Conservation (phyloP, 257 asterid species). For the Marsdenia floribunda region DNA sequence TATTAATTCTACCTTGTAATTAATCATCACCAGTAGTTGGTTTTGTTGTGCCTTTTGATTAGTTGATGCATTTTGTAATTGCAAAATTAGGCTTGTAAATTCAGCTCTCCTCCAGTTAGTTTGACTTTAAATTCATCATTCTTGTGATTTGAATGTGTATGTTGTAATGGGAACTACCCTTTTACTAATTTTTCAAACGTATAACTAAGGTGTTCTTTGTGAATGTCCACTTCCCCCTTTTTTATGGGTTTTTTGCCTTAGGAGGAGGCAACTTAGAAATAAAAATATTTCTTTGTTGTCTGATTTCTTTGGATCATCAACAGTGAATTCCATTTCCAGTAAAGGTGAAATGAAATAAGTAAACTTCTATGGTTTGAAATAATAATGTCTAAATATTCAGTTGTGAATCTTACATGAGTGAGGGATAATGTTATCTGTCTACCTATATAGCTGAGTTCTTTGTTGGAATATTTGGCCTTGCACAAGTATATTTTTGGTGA, state of each 20-base stretch:
- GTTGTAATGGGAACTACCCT: background rate
- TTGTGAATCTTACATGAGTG: background rate
- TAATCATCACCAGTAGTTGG: background rate
- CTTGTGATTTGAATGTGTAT: background rate
- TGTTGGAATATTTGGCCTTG: background rate
- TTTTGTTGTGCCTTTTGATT: background rate
- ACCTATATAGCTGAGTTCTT: background rate
- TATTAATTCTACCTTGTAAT: background rate
- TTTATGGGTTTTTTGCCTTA: background rate
- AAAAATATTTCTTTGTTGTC: background rate
- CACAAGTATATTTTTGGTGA: background rate
- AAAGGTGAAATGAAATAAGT: background rate
- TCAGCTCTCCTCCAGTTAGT: constrained; percentile 3
- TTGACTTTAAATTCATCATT: background rate
- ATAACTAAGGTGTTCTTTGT: background rate
- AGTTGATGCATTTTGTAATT: background rate
- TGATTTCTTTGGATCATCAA: background rate
- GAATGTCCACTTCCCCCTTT: background rate
- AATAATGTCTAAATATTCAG: background rate
- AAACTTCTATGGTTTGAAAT: constrained; percentile 1
- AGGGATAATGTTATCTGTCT: background rate
- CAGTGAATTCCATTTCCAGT: background rate
- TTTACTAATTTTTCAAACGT: background rate
- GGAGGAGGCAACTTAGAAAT: background rate
- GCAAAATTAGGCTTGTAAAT: background rate